These are phyloP conservation scores for Panicum hallii DNA, from an alignment of 202 grass and related monocot species.

Conservation along the genomic window DNA sequence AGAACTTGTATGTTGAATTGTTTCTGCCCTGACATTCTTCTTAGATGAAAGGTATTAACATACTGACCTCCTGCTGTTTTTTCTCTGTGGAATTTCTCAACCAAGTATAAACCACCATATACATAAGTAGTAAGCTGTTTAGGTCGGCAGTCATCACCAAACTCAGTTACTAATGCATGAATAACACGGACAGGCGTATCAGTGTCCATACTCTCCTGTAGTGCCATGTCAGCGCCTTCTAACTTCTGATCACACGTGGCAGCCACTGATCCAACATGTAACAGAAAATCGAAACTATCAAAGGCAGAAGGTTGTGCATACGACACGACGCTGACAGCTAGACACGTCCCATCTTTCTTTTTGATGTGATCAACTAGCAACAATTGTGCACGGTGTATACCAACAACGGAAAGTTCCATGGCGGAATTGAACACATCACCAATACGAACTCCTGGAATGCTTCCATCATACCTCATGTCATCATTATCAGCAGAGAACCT, in stretches of 20 bases:
- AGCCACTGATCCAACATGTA: conserved; percentile 57
- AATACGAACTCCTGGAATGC: conserved; percentile 57
- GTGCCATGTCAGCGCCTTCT: conserved; percentile 54
- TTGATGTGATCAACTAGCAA: conserved; percentile 57
- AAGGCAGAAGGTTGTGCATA: conserved; percentile 41
- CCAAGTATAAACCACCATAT: conserved; percentile 72
- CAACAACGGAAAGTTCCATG: conserved; percentile 63
- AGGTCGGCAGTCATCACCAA: not conserved
- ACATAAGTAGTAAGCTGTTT: conserved; percentile 52
- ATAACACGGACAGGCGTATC: conserved; percentile 65
- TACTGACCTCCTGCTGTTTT: conserved; percentile 30
- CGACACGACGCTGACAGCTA: conserved; percentile 64
- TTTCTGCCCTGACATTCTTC: conserved; percentile 53
- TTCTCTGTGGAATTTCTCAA: conserved; percentile 54
- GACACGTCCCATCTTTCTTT: conserved; percentile 32
- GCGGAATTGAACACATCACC: conserved; percentile 68
- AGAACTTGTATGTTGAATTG: conserved; percentile 44
- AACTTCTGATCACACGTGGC: conserved; percentile 32
- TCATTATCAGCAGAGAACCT: conserved; percentile 20
- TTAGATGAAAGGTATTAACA: conserved; percentile 55
- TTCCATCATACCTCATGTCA: conserved; percentile 55
- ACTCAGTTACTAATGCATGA: conserved; percentile 23
- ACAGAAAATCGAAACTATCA: conserved; percentile 61
- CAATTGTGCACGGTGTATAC: conserved; percentile 51
- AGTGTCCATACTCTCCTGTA: conserved; percentile 70